Evolutionary conservation across 768 basidiomycete species (phyloP).

Genomic region (Saitozyma podzolica): DNA sequence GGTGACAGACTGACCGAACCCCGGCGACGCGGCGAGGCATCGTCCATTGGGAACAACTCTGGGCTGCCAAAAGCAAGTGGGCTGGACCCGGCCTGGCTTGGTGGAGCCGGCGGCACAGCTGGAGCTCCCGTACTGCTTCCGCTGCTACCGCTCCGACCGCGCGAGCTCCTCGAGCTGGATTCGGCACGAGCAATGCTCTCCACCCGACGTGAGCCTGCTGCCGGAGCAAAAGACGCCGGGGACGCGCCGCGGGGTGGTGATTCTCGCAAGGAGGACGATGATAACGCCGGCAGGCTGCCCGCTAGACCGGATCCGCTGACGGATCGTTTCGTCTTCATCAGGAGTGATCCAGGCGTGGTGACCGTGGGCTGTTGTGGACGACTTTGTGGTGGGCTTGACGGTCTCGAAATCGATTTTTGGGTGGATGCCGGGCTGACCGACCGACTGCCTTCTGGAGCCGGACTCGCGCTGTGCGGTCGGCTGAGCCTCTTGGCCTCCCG

Average conservation of each 20-base stretch:
- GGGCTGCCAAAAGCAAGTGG: constrained; percentile 37
- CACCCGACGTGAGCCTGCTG: too few relatives aligned
- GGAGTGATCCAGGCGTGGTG: constrained; percentile 23
- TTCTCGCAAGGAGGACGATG: neutral
- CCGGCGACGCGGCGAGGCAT: constrained; percentile 11
- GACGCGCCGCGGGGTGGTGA: too few relatives aligned
- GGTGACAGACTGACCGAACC: constrained; percentile 9
- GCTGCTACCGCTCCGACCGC: too few relatives aligned
- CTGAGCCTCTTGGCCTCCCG: constrained; percentile 13
- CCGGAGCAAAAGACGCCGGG: too few relatives aligned
- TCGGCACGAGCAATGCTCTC: too few relatives aligned
- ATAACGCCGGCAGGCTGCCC: constrained; percentile 15
- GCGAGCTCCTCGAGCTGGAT: too few relatives aligned
- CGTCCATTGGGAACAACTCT: constrained; percentile 23
- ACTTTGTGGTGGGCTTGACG: constrained; percentile 25
- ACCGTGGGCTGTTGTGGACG: constrained; percentile 6
- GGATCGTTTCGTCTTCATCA: constrained; percentile 33
- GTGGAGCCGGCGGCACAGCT: too few relatives aligned
- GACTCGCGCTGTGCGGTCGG: constrained; percentile 29
- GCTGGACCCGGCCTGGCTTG: constrained; percentile 14
- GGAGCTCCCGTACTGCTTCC: too few relatives aligned
- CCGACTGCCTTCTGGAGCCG: constrained; percentile 17
- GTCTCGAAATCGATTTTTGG: constrained; percentile 27
- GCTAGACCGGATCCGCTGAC: constrained; percentile 23
- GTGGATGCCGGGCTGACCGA: constrained; percentile 24